Evolutionary conservation across 805 yeast genomes (phyloP), one percentile per base, ranked within the genome.

Genomic region (Zygosaccharomyces rouxii): DNA sequence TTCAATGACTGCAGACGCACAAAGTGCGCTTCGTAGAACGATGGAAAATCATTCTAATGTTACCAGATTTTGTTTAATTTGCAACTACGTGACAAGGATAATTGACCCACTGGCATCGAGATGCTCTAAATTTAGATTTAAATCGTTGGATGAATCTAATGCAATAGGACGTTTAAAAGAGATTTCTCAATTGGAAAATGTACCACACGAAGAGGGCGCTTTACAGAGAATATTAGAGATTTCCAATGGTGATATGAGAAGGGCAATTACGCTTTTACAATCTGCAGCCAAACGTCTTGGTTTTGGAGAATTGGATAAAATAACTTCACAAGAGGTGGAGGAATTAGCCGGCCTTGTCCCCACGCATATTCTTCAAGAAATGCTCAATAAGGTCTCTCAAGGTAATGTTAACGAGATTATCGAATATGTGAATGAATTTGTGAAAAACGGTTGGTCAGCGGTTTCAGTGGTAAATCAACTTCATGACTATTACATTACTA

Each of bases 1-100:
- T 67, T 88, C 96, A 10, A 94, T 94, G 97, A 94, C 99, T 7
- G 79, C 88, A 38, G 97, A 89, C 59, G 99, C 99, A 0, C 99
- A 94, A 64, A 80, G 89, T 47, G 99, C 99, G 1, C 74, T 94
- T 54, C 80, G 99, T 71, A 79, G 99, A 68, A 92, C 96, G 1
- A 86, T 86, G 90, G 97, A 89, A 63, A 86, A 84, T 3, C 90
- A 87, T 68, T 86, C 98, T 1, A 78, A 80, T 35, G 89, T 89
- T 46, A 87, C 99, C 1, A 77, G 99, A 58, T 94, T 94, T 70
- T 94, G 98, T 67, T 71, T 94, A 52, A 86, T 94, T 44, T 94
- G 99, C 74, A 94, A 94, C 66, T 94, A 94, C 69, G 94, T 94
- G 53, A 94, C 99, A 1, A 77, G 98, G 50, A 94, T 94, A 57